phyloP scores from a whole-genome alignment of 805 yeast genomes.

The Starmerella etchellsii region DNA sequence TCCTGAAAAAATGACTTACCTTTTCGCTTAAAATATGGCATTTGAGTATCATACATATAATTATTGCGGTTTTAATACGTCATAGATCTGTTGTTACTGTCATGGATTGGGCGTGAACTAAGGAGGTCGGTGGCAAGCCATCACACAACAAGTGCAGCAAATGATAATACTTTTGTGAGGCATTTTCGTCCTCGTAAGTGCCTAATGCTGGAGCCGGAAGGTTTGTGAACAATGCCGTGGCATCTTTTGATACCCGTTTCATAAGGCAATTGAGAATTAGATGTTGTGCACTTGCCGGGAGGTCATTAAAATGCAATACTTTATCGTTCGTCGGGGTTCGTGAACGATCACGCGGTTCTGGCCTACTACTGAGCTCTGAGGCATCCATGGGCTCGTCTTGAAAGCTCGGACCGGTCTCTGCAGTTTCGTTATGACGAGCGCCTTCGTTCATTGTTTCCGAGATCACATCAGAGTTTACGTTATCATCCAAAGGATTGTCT shows the following conservation, averaged over 20 bases:
- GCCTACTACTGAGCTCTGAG: not conserved
- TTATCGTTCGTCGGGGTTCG: not conserved
- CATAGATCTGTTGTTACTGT: conserved; percentile 89
- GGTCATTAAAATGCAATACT: conserved; percentile 52
- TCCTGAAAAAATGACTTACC: conserved; percentile 83
- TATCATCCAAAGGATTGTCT: not conserved
- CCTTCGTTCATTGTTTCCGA: too few species aligned
- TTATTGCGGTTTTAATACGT: not conserved
- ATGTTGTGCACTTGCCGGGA: conserved; percentile 90
- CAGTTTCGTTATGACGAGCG: not conserved
- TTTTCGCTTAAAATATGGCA: conserved; percentile 35
- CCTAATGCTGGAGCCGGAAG: conserved; percentile 81
- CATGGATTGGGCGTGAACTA: conserved; percentile 84
- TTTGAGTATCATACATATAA: not conserved
- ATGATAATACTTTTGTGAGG: conserved; percentile 60
- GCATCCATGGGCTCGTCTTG: conserved; percentile 21
- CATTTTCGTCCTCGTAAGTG: conserved; percentile 56
- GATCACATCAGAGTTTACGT: not conserved
- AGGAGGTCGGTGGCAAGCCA: conserved; percentile 66
- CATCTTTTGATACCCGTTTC: conserved; percentile 45
- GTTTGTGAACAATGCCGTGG: conserved; percentile 76
- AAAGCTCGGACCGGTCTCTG: conserved; percentile 22
- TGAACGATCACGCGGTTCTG: not conserved
- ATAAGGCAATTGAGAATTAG: conserved; percentile 76
- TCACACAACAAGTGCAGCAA: conserved; percentile 70